Conservation (phyloP, 202 grass and related monocot species). For the Cymbopogon flexuosus region DNA sequence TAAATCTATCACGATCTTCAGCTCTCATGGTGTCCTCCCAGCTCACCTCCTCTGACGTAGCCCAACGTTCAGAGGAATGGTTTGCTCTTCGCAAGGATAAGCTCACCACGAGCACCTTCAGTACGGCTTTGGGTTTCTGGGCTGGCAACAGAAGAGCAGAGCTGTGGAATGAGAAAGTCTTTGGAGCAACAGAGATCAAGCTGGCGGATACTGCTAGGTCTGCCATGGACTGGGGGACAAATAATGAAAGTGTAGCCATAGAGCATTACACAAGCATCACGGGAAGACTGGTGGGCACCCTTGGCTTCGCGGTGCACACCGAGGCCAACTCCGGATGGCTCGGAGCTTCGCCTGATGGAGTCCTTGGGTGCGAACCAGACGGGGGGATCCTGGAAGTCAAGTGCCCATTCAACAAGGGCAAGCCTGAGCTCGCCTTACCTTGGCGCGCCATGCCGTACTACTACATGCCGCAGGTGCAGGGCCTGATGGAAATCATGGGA, state of each 20-base stretch:
- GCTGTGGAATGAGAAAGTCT: slow-evolving; percentile 96
- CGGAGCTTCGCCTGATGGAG: slow-evolving; percentile 87
- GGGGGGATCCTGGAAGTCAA: slow-evolving; percentile 94
- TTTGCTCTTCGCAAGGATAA: slow-evolving; percentile 94
- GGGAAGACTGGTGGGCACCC: slow-evolving; percentile 51
- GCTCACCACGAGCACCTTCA: slow-evolving; percentile 97
- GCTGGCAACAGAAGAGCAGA: slow-evolving; percentile 61
- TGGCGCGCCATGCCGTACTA: slow-evolving; percentile 84
- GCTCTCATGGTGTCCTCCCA: slow-evolving; percentile 49
- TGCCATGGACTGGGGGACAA: slow-evolving; percentile 89
- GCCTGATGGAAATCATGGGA: slow-evolving; percentile 97
- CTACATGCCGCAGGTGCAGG: slow-evolving; percentile 98
- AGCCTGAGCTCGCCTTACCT: slow-evolving; percentile 78
- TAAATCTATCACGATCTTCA: slow-evolving; percentile 40
- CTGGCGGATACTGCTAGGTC: slow-evolving; percentile 52
- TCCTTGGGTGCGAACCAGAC: slow-evolving; percentile 62
- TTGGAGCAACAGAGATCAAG: slow-evolving; percentile 46
- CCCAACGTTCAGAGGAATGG: slow-evolving; percentile 93
- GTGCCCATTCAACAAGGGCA: slow-evolving; percentile 96
- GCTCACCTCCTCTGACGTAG: slow-evolving; percentile 53
- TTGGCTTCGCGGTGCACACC: slow-evolving; percentile 75
- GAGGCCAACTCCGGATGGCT: slow-evolving; percentile 80
- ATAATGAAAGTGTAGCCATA: slow-evolving; percentile 66
- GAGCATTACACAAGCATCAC: slow-evolving; percentile 85
- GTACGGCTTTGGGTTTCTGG: slow-evolving; percentile 93